phyloP scores from a whole-genome alignment of 2,329 filamentous ascomycete genomes.

The Fusarium chaquense region DNA sequence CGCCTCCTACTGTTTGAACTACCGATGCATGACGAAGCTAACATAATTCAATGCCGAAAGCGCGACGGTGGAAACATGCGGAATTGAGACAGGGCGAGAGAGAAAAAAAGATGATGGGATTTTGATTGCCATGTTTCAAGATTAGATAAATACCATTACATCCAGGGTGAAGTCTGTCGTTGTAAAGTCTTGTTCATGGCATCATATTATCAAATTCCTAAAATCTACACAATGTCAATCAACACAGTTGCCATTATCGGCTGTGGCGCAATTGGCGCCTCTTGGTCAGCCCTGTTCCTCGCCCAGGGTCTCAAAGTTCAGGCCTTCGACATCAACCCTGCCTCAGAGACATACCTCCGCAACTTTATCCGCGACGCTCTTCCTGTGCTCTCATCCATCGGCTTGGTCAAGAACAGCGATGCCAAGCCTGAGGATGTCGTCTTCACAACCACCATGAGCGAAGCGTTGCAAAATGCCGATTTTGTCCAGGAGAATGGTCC shows the following conservation, averaged over 20 bases:
- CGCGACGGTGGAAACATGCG: neutral
- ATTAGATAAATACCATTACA: neutral
- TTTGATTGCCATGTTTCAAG: neutral
- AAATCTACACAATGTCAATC: conserved; percentile 3
- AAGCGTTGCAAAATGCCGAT: conserved; percentile 2
- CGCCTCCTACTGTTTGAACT: neutral
- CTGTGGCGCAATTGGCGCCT: conserved; percentile 24
- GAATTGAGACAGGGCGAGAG: neutral
- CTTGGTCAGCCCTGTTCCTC: conserved; percentile 22
- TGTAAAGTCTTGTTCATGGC: neutral
- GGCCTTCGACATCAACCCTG: conserved; percentile 29
- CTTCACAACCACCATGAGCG: conserved; percentile 17
- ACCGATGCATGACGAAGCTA: neutral
- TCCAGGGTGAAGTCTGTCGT: fast-evolving
- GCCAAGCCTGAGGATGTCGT: conserved; percentile 21
- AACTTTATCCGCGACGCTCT: conserved; percentile 22
- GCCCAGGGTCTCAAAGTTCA: conserved; percentile 24
- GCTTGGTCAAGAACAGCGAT: neutral
- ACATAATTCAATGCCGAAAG: neutral
- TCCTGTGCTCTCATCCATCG: conserved; percentile 21
- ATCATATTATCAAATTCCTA: neutral
- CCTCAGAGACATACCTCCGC: conserved; percentile 9
- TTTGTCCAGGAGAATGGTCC: conserved; percentile 25
- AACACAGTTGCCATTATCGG: conserved; percentile 17
- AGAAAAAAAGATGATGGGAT: neutral